These are phyloP conservation scores for Peterozyma xylosa DNA, from an alignment of 805 yeast species.

Conservation along the genomic window DNA sequence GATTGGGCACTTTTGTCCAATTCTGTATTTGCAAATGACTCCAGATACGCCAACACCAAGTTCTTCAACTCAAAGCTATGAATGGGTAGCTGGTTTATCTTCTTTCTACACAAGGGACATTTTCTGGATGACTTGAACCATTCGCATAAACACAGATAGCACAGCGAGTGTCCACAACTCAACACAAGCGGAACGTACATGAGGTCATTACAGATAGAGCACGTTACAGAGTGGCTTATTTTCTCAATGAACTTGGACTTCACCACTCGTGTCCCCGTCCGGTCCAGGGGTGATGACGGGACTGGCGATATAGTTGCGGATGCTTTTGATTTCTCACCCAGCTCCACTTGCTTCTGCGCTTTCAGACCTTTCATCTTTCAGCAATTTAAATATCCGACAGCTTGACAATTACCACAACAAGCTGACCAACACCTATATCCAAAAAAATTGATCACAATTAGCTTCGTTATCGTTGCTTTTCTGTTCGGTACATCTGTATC, in stretches of 20 bases:
- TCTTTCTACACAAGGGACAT: conserved; percentile 65
- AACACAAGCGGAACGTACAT: conserved; percentile 60
- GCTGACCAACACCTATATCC: too few relatives aligned
- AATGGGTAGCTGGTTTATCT: conserved; percentile 40
- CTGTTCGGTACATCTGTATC: too few relatives aligned
- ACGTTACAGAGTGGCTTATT: conserved; percentile 25
- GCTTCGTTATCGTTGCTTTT: too few relatives aligned
- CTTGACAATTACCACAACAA: too few relatives aligned
- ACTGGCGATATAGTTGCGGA: too few relatives aligned
- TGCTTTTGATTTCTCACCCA: too few relatives aligned
- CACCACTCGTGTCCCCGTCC: too few relatives aligned
- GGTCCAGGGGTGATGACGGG: too few relatives aligned
- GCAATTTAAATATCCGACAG: too few relatives aligned
- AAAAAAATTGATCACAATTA: too few relatives aligned
- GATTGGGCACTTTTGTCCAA: conserved; percentile 17
- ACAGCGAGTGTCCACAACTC: conserved; percentile 68
- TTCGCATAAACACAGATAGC: conserved; percentile 55
- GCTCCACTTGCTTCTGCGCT: too few relatives aligned
- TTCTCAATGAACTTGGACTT: not conserved
- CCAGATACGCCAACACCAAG: conserved; percentile 31
- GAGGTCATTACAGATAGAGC: conserved; percentile 64
- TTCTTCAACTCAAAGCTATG: conserved; percentile 46
- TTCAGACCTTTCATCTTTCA: too few relatives aligned
- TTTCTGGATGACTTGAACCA: conserved; percentile 54
- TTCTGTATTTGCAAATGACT: conserved; percentile 25